These are phyloP conservation scores for Mucor piriformis DNA, from an alignment of 371 early-diverging fungal species.

Conservation along the genomic window DNA sequence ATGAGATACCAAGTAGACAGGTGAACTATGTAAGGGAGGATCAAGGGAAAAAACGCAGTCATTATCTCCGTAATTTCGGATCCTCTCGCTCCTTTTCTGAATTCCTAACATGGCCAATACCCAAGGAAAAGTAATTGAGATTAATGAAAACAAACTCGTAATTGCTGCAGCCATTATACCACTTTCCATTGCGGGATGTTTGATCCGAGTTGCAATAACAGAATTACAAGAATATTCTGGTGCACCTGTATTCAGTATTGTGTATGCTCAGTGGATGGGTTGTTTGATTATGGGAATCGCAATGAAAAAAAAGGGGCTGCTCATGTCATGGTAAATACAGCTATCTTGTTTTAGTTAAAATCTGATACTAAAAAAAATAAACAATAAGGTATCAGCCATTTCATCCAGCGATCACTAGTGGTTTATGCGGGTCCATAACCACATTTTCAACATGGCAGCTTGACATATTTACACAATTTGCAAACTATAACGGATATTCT, in stretches of 20 bases:
- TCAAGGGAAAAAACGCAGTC: constrained; percentile 7
- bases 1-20: too few relatives aligned
- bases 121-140: not conserved
- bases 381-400: constrained; percentile 51
- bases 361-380: constrained; percentile 4
- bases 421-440: constrained; percentile 87
- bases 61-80: constrained; percentile 15
- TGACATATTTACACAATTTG: constrained; percentile 58
- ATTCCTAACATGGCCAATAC: not conserved
- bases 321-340: constrained; percentile 18
- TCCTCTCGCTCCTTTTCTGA: not conserved
- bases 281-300: constrained; percentile 72
- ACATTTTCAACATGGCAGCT: constrained; percentile 85
- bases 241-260: constrained; percentile 64
- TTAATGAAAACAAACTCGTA: constrained; percentile 42
- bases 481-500: constrained; percentile 38
- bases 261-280: constrained; percentile 74
- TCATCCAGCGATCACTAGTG: constrained; percentile 68
- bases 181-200: constrained; percentile 67
- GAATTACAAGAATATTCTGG: constrained; percentile 61
- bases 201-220: constrained; percentile 62
- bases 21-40: too few relatives aligned
- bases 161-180: constrained; percentile 52
- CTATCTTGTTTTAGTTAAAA: not conserved
- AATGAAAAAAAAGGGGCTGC: constrained; percentile 20